These are phyloP conservation scores for Fistulinella prunicolor DNA, from an alignment of 768 basidiomycete genomes.

Conservation along the genomic window DNA sequence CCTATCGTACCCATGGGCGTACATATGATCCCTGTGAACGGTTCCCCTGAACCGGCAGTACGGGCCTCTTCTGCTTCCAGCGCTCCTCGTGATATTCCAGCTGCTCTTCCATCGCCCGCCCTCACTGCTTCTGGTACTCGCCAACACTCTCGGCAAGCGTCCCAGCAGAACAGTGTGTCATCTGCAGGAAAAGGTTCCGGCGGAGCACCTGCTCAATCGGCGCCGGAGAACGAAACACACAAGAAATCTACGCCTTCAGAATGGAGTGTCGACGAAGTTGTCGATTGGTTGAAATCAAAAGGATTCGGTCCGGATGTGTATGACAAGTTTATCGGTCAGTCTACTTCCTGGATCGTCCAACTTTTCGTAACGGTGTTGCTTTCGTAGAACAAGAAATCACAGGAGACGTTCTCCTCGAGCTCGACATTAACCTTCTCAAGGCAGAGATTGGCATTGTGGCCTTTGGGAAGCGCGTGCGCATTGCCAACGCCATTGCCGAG, in stretches of 20 bases:
- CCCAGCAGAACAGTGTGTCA: slow-evolving; percentile 43
- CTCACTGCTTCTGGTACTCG: slow-evolving; percentile 23
- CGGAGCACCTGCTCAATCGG: slow-evolving; percentile 14
- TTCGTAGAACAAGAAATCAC: slow-evolving; percentile 93
- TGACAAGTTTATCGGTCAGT: slow-evolving; percentile 81
- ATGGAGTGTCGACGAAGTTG: slow-evolving; percentile 87
- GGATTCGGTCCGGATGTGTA: slow-evolving; percentile 84
- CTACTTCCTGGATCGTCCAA: background rate
- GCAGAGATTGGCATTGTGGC: slow-evolving; percentile 89
- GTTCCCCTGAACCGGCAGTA: slow-evolving; percentile 19
- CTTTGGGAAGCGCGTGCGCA: slow-evolving; percentile 91
- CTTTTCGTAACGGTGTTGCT: background rate
- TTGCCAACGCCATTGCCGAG: slow-evolving; percentile 89
- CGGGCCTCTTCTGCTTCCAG: slow-evolving; percentile 27
- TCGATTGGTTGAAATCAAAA: slow-evolving; percentile 81
- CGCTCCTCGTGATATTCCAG: slow-evolving; percentile 25
- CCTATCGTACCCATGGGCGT: slow-evolving; percentile 20
- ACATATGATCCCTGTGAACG: slow-evolving; percentile 20
- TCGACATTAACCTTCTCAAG: slow-evolving; percentile 89
- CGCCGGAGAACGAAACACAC: slow-evolving; percentile 18
- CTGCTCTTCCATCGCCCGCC: slow-evolving; percentile 31
- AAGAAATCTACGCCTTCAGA: slow-evolving; percentile 51
- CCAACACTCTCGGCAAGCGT: slow-evolving; percentile 30
- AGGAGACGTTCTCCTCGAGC: slow-evolving; percentile 93
- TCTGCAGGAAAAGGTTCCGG: slow-evolving; percentile 26